Evolutionary conservation across 306 rosid genomes (phyloP), one percentile per base, ranked within the genome.

Genomic region (Elaeagnus macrophylla): DNA sequence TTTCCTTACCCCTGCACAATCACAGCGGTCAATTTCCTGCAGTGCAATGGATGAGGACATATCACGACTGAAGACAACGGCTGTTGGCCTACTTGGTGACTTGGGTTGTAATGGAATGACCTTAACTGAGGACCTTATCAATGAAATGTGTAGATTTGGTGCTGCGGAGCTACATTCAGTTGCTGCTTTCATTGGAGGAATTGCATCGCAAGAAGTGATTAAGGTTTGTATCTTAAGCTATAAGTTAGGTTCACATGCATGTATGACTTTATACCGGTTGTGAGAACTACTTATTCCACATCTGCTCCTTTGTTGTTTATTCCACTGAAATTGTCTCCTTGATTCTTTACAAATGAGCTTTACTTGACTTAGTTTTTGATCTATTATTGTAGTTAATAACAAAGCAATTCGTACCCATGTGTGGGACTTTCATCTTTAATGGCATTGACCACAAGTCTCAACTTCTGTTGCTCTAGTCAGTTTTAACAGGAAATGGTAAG

Each of bases 111-210:
- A 75, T 40, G 91, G 96, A 17, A 59, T 84, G 45, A 76, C 82
- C 45, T 59, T 91, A 72, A 72, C 95, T 12, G 96, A 91, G 75
- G 99, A 91, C 74, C 99, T 91, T 70, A 82, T 91, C 64, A 82
- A 84, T 52, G 99, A 91, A 79, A 91, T 87, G 89, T 87, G 99
- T 71, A 89, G 99, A 58, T 91, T 86, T 54, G 99, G 99, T 65
- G 96, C 96, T 20, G 79, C 99, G 0, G 95, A 91, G 77, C 95
- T 91, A 56, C 99, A 91, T 57, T 79, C 81, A 20, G 89, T 87
- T 60, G 89, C 99, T 73, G 96, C 99, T 61, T 84, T 91, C 75
- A 69, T 82, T 38, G 99, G 99, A 62, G 99, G 99, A 68, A 78
- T 86, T 64, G 95, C 96, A 49, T 91, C 99, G 0, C 96, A 91